Conservation (phyloP, 2,329 filamentous ascomycete species). For the Colletotrichum neosansevieriae region DNA sequence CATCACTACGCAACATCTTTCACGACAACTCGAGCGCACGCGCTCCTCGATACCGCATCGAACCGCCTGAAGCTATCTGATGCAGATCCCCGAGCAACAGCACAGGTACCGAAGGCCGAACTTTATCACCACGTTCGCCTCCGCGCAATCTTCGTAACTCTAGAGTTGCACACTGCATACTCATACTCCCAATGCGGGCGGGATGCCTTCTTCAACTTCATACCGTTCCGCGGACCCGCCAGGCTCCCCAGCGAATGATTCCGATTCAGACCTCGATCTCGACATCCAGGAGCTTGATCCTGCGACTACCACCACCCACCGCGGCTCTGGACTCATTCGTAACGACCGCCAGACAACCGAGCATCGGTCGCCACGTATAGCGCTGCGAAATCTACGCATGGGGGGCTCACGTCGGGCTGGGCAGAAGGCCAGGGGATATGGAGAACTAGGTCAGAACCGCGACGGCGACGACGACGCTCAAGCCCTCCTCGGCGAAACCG, state of each 20-base stretch:
- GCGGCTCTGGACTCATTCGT: slow-evolving; percentile 53
- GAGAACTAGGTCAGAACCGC: slow-evolving; percentile 68
- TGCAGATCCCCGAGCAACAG: slow-evolving; percentile 38
- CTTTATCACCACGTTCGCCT: slow-evolving; percentile 34
- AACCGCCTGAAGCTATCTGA: slow-evolving; percentile 31
- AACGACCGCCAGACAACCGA: slow-evolving; percentile 62
- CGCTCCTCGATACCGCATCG: slow-evolving; percentile 4
- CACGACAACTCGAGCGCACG: not conserved
- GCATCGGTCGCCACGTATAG: slow-evolving; percentile 70
- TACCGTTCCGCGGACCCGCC: slow-evolving; percentile 70
- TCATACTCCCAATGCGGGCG: slow-evolving; percentile 48
- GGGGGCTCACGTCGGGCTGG: slow-evolving; percentile 69
- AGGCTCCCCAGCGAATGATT: slow-evolving; percentile 75
- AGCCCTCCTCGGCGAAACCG: slow-evolving; percentile 74
- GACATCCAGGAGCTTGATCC: slow-evolving; percentile 86
- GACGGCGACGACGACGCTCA: slow-evolving; percentile 74
- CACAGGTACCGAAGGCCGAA: slow-evolving; percentile 34
- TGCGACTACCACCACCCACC: slow-evolving; percentile 46
- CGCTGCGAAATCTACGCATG: slow-evolving; percentile 78
- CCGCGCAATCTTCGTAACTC: slow-evolving; percentile 21
- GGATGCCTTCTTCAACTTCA: slow-evolving; percentile 68
- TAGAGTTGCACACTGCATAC: slow-evolving; percentile 33
- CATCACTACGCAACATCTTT: not conserved
- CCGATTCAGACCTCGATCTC: slow-evolving; percentile 82
- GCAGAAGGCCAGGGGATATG: slow-evolving; percentile 68